Evolutionary conservation across 192 early-diverging fungal species (phyloP).

Genomic region (Coemansia sp.): DNA sequence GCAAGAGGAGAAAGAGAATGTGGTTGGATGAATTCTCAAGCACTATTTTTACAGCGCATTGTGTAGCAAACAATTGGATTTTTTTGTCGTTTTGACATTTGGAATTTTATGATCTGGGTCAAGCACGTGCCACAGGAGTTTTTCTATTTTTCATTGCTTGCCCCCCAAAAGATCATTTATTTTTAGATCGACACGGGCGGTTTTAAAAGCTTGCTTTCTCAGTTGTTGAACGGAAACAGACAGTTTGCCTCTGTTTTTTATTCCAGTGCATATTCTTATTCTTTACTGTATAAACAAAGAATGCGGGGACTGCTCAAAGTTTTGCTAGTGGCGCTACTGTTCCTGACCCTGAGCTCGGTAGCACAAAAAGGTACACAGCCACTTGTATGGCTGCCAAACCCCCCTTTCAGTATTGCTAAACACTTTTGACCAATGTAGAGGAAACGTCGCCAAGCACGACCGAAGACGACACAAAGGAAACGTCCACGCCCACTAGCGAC

Average conservation of each 20-base stretch:
- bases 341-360: constrained; percentile 19
- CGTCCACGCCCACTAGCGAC: not conserved
- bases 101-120: too few species aligned
- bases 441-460: not conserved
- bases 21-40: not conserved
- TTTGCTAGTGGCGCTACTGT: constrained; percentile 30
- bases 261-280: constrained; percentile 1
- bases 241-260: constrained; percentile 6
- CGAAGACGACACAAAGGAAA: constrained; percentile 1
- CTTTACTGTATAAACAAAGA: not conserved
- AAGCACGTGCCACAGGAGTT: not conserved
- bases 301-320: constrained; percentile 38
- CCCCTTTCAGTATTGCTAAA: too few species aligned
- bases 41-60: not conserved
- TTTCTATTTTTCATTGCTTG: not conserved
- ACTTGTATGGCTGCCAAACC: too few species aligned
- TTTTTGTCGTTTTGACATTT: not conserved
- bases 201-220: not conserved
- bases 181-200: constrained; percentile 1
- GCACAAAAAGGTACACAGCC: constrained; percentile 15
- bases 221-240: not conserved
- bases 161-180: not conserved
- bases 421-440: not conserved
- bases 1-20: not conserved
- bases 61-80: not conserved